Evolutionary conservation across 2,329 filamentous ascomycete genomes (phyloP).

Genomic region (Fusarium pseudograminearum): DNA sequence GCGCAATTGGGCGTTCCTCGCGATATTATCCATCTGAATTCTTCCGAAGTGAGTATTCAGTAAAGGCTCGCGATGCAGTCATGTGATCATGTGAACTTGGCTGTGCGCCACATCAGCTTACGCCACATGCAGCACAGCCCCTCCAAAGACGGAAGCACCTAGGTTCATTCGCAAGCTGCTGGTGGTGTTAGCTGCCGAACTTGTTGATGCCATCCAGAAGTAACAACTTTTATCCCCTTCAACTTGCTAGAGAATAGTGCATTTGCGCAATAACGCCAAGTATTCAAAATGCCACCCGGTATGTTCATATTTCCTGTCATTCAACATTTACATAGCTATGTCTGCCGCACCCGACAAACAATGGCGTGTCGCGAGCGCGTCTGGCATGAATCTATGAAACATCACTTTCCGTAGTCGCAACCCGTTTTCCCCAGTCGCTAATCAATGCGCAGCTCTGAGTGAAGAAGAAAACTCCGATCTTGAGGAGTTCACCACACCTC

Average conservation of each 20-base stretch:
- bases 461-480: conserved; percentile 54
- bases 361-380: conserved; percentile 23
- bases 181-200: background rate
- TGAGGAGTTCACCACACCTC: conserved; percentile 43
- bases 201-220: background rate
- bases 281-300: conserved; percentile 47
- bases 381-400: background rate
- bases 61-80: background rate
- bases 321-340: background rate
- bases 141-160: conserved; percentile 20
- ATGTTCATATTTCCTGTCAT: conserved; percentile 1
- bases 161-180: background rate
- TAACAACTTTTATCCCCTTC: background rate
- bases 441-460: conserved; percentile 52
- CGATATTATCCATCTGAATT: background rate
- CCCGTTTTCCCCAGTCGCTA: conserved; percentile 25
- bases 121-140: conserved; percentile 24
- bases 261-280: background rate
- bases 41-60: background rate
- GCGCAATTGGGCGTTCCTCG: background rate
- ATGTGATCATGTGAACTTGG: background rate
- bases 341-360: conserved; percentile 6
- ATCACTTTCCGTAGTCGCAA: conserved; percentile 8
- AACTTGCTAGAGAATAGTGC: background rate
- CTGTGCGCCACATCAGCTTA: conserved; percentile 7